Conservation (phyloP, 495 filamentous ascomycete species). For the Emericellopsis terricola region DNA sequence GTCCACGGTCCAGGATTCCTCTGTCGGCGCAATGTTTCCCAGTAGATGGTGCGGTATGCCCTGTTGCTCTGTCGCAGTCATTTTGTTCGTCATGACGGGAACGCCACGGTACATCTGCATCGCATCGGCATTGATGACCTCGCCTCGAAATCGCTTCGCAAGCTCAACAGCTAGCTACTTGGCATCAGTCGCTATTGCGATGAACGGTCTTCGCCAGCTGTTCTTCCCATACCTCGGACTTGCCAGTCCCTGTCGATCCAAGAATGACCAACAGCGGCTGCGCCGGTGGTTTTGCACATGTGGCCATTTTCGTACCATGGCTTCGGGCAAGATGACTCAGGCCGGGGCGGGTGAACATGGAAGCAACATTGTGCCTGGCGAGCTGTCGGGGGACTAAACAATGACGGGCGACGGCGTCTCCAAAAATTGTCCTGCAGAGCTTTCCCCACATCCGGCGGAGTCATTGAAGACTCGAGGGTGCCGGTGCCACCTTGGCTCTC, state of each 20-base stretch:
- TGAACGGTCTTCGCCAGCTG: conserved; percentile 5
- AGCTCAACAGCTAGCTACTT: conserved; percentile 78
- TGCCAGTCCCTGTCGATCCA: conserved; percentile 89
- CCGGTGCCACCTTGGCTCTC: too few species aligned
- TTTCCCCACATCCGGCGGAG: too few species aligned
- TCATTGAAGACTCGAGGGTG: too few species aligned
- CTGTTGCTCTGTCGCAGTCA: conserved; percentile 52
- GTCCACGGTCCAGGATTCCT: conserved; percentile 68
- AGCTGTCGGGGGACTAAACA: too few species aligned
- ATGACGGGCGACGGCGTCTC: too few species aligned
- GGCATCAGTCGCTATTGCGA: not conserved
- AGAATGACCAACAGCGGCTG: conserved; percentile 66
- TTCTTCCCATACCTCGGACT: conserved; percentile 65
- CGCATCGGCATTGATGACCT: conserved; percentile 97
- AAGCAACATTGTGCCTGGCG: too few species aligned
- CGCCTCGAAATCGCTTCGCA: conserved; percentile 69
- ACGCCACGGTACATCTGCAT: conserved; percentile 95
- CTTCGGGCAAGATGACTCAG: conserved; percentile 2
- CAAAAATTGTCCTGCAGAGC: too few species aligned
- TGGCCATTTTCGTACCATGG: conserved; percentile 9
- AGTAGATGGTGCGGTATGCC: conserved; percentile 83
- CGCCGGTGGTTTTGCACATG: conserved; percentile 5
- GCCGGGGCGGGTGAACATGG: too few species aligned
- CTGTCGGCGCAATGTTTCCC: conserved; percentile 49
- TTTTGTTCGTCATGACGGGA: conserved; percentile 91